Evolutionary conservation across 331 rosid genomes (phyloP), one percentile per base, ranked within the genome.

Genomic region (Malus hybrid): DNA sequence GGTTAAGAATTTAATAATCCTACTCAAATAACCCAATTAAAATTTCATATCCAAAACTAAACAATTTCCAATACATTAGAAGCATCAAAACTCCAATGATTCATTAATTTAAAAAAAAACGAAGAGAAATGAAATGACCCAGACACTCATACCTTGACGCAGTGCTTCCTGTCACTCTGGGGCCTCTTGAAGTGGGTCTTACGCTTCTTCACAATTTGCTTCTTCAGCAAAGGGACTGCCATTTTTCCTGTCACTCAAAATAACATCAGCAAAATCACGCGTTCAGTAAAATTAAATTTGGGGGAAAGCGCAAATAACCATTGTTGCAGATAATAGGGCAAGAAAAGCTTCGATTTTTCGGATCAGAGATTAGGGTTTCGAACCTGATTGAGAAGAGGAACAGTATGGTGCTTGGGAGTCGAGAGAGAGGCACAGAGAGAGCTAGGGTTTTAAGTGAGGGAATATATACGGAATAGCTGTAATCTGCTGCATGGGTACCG

Each of bases 131-230:
- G 22, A 67, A 31, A 6, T 11, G 19, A 39, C 4, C 7, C 11
- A 39, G 52, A 57, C 19, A 65, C 48, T 4, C 62, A 27, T 74
- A 89, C 97, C 93, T 91, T 89, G 4, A 89, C 97, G 33, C 85
- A 88, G 19, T 84, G 83, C 78, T 83, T 91, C 48, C 96, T 67
- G 85, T 91, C 93, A 67, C 92, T 68, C 32, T 91, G 93, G 18
- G 93, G 97, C 84, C 90, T 80, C 86, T 84, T 87, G 69, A 91
- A 91, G 79, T 86, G 76, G 80, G 86, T 78, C 79, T 84, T 86
- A 59, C 92, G 88, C 92, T 91, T 91, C 93, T 91, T 91, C 74
- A 91, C 92, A 70, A 91, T 80, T 78, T 83, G 86, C 87, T 91
- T 89, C 70, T 78, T 75, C 39, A 91, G 77, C 87, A 91, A 69